Evolutionary conservation across 169 alveolate genomes (phyloP).

Genomic region (Prorocentrum cordatum): DNA sequence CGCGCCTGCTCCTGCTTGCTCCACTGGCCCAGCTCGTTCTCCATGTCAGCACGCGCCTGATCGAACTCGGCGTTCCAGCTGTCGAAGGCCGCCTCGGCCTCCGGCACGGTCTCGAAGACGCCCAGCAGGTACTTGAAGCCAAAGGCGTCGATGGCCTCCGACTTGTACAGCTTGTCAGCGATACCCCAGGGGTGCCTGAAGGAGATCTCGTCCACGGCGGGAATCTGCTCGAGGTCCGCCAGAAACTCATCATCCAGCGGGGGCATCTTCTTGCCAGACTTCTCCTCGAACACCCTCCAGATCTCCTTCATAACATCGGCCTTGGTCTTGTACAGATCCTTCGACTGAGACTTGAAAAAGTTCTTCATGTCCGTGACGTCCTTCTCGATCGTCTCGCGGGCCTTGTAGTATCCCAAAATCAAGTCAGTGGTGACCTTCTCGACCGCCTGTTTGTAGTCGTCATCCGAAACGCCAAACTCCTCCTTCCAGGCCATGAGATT

Average conservation of each 20-base stretch:
- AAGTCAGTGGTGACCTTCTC: too few relatives aligned
- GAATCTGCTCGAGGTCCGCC: conserved; percentile 18
- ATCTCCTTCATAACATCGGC: conserved; percentile 44
- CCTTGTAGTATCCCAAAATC: too few relatives aligned
- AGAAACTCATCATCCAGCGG: conserved; percentile 61
- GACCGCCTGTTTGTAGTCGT: too few relatives aligned
- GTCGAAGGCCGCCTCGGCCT: conserved; percentile 59
- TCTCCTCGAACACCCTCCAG: conserved; percentile 13
- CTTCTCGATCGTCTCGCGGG: too few relatives aligned
- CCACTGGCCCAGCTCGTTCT: background rate
- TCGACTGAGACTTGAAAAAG: too few relatives aligned
- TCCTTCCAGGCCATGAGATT: too few relatives aligned
- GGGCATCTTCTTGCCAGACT: background rate
- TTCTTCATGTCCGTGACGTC: too few relatives aligned
- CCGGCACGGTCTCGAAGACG: conserved; percentile 26
- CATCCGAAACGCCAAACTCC: too few relatives aligned
- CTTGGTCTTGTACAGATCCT: too few relatives aligned
- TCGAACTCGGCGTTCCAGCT: conserved; percentile 43
- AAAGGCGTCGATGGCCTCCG: conserved; percentile 59
- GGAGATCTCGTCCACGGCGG: conserved; percentile 16
- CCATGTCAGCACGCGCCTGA: background rate
- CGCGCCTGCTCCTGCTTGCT: background rate
- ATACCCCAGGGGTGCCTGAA: background rate
- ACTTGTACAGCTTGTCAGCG: conserved; percentile 60
- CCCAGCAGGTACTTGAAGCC: conserved; percentile 49